phyloP scores from a whole-genome alignment of 2,329 filamentous ascomycete genomes.

The Neonectria sp. region DNA sequence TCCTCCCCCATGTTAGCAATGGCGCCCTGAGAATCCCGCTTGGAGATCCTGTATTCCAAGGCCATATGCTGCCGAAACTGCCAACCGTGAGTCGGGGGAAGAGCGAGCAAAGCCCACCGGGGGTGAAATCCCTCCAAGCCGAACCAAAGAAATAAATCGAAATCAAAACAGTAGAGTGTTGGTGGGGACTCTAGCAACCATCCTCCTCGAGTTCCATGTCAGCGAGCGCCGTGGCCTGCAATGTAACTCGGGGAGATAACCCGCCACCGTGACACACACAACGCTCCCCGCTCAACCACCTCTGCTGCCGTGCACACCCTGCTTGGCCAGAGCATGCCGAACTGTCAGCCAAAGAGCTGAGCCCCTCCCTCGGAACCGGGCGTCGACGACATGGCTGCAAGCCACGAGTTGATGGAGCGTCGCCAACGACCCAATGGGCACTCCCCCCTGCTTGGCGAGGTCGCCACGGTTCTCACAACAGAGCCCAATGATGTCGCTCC shows the following conservation, averaged over 20 bases:
- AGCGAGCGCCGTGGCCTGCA: constrained; percentile 7
- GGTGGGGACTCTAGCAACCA: background rate
- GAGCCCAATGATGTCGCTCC: background rate
- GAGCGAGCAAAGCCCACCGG: background rate
- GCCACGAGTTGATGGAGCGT: background rate
- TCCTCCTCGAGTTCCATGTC: background rate
- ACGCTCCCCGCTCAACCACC: constrained; percentile 6
- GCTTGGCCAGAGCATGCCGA: background rate
- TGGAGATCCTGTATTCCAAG: background rate
- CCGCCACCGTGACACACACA: constrained; percentile 9
- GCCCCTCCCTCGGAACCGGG: constrained; percentile 9
- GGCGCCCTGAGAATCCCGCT: background rate
- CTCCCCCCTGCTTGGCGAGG: background rate
- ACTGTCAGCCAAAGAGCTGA: constrained; percentile 2
- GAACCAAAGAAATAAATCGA: background rate
- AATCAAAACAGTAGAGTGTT: background rate
- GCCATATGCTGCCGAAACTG: background rate
- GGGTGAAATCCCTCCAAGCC: background rate
- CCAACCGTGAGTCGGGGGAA: background rate
- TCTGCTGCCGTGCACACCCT: background rate
- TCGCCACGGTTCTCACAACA: background rate
- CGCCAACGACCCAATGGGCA: constrained; percentile 3
- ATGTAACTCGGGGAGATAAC: background rate
- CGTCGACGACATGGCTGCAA: background rate
- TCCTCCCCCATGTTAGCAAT: background rate